Percentiles rank a stretch among this genome's conserved stretches.
These are phyloP conservation scores for Prunus mume DNA, from an alignment of 306 rosid genomes.

Conservation along the genomic window DNA sequence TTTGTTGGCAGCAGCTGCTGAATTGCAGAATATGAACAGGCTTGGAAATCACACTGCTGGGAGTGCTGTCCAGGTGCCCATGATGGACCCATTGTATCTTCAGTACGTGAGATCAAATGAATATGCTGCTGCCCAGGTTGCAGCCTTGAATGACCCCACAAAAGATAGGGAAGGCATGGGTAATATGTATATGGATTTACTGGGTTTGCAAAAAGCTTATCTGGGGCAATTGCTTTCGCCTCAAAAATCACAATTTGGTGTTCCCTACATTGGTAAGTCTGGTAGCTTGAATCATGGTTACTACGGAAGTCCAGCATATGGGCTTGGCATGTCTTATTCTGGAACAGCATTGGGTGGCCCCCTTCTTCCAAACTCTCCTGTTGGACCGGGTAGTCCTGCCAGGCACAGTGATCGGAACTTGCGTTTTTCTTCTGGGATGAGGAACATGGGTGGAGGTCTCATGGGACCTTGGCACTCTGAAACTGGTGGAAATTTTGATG, in stretches of 20 bases:
- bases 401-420: conserved; percentile 68
- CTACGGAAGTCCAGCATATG: conserved; percentile 70
- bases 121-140: conserved; percentile 70
- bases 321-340: conserved; percentile 73
- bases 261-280: conserved; percentile 62
- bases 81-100: conserved; percentile 73
- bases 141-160: conserved; percentile 61
- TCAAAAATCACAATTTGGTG: conserved; percentile 69
- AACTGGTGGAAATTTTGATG: conserved; percentile 66
- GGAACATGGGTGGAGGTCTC: conserved; percentile 68
- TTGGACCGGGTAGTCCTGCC: conserved; percentile 83
- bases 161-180: conserved; percentile 64
- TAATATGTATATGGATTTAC: conserved; percentile 61
- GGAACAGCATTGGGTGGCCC: conserved; percentile 78
- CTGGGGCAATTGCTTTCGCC: conserved; percentile 65
- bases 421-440: conserved; percentile 80
- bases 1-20: conserved; percentile 42
- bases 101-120: conserved; percentile 85
- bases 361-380: conserved; percentile 62
- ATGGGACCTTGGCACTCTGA: conserved; percentile 82
- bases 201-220: conserved; percentile 81
- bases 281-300: conserved; percentile 67
- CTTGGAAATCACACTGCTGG: conserved; percentile 67
- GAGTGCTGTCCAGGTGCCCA: conserved; percentile 60
- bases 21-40: conserved; percentile 58